Conservation (phyloP, 495 filamentous ascomycete genomes). For the Xylaria intraflava region DNA sequence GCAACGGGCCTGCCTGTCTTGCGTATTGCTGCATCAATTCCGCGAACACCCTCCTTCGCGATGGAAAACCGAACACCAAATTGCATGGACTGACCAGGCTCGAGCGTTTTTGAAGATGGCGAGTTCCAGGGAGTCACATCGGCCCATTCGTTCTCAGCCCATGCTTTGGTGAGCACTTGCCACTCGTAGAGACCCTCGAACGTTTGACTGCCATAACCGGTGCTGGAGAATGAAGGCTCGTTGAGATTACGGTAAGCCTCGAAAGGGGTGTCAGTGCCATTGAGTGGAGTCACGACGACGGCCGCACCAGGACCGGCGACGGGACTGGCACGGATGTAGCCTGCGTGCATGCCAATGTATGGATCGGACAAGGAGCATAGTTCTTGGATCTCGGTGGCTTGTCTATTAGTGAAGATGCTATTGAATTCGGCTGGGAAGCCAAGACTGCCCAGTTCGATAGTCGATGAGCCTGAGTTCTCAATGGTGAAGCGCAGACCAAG, state of each 20-base stretch:
- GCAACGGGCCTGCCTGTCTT: conserved; percentile 36
- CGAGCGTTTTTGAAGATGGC: conserved; percentile 35
- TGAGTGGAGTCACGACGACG: conserved; percentile 44
- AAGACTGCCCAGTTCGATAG: conserved; percentile 44
- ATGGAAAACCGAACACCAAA: conserved; percentile 43
- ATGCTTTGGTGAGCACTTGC: conserved; percentile 42
- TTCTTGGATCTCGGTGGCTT: conserved; percentile 32
- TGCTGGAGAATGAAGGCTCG: conserved; percentile 24
- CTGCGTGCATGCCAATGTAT: conserved; percentile 47
- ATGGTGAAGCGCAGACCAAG: conserved; percentile 42
- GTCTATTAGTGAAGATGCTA: conserved; percentile 49
- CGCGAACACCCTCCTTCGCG: conserved; percentile 28
- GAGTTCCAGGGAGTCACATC: conserved; percentile 40
- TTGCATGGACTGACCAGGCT: conserved; percentile 33
- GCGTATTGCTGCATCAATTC: conserved; percentile 34
- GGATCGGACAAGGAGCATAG: conserved; percentile 44
- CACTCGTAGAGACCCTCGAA: conserved; percentile 51
- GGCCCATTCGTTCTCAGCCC: conserved; percentile 45
- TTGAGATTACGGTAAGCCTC: conserved; percentile 45
- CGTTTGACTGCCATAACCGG: conserved; percentile 40
- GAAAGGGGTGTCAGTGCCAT: conserved; percentile 32
- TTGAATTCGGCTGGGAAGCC: conserved; percentile 51
- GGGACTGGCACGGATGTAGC: conserved; percentile 42
- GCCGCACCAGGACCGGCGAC: conserved; percentile 38
- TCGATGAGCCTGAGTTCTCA: conserved; percentile 29